Evolutionary conservation across 352 stramenopile genomes (phyloP).

Genomic region (Globisporangium recalcitrans): DNA sequence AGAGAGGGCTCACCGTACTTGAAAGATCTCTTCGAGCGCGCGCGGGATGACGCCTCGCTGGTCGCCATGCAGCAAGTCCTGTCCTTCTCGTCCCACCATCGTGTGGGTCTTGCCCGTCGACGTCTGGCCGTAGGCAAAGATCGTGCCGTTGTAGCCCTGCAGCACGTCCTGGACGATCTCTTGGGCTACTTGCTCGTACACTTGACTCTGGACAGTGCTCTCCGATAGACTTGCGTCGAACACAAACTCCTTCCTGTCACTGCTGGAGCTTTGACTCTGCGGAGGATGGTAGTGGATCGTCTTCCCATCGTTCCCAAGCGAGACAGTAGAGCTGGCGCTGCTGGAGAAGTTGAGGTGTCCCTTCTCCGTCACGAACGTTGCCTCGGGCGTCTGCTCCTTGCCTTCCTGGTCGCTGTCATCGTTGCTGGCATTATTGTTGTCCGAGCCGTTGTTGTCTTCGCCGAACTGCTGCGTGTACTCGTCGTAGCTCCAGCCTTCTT

Average conservation of each 20-base stretch:
- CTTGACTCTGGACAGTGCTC: constrained; percentile 30
- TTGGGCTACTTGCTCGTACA: constrained; percentile 47
- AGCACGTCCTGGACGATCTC: constrained; percentile 60
- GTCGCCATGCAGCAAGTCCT: constrained; percentile 27
- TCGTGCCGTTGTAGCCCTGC: constrained; percentile 60
- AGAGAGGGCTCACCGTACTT: constrained; percentile 21
- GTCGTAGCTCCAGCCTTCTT: constrained; percentile 56
- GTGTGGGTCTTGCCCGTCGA: constrained; percentile 66
- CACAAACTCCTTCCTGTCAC: constrained; percentile 39
- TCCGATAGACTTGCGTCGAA: constrained; percentile 57
- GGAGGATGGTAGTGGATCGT: constrained; percentile 29
- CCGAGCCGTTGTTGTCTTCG: constrained; percentile 20
- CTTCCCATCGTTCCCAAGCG: constrained; percentile 25
- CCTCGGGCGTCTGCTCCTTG: constrained; percentile 17
- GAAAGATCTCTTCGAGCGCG: constrained; percentile 56
- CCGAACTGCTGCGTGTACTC: constrained; percentile 38
- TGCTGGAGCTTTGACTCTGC: constrained; percentile 17
- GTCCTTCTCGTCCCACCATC: constrained; percentile 42
- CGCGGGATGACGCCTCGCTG: constrained; percentile 55
- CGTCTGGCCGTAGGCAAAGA: constrained; percentile 67
- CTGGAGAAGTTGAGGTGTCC: constrained; percentile 17
- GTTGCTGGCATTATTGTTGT: constrained; percentile 11
- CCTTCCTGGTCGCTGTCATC: constrained; percentile 9
- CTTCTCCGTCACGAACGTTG: constrained; percentile 70
- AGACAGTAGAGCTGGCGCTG: constrained; percentile 20